These are phyloP conservation scores for Nothomitra cinnamomea DNA, from an alignment of 2,329 filamentous ascomycete genomes.

Conservation along the genomic window DNA sequence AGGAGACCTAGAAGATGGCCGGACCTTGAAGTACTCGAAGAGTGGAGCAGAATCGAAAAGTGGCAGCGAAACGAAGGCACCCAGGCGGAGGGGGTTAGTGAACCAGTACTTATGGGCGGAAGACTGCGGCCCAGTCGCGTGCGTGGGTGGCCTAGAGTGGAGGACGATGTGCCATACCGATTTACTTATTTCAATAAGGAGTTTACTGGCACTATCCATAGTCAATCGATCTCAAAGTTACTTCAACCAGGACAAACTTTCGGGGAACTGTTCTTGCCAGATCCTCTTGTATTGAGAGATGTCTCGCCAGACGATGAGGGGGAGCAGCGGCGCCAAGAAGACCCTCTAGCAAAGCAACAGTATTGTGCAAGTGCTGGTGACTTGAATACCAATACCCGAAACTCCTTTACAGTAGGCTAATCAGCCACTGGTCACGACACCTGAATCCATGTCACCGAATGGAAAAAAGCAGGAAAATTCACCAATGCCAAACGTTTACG, in stretches of 20 bases:
- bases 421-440: not conserved
- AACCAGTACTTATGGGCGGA: slow-evolving; percentile 83
- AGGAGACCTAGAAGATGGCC: slow-evolving; percentile 61
- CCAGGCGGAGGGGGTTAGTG: slow-evolving; percentile 78
- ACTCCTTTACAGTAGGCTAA: not conserved
- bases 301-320: slow-evolving; percentile 48
- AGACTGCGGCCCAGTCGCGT: slow-evolving; percentile 62
- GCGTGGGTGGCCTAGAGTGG: slow-evolving; percentile 66
- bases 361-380: not conserved
- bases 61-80: slow-evolving; percentile 69
- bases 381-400: not conserved
- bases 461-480: slow-evolving; percentile 13
- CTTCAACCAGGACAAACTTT: slow-evolving; percentile 75
- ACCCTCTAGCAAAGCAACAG: slow-evolving; percentile 6
- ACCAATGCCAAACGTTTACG: slow-evolving; percentile 32
- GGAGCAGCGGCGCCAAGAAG: slow-evolving; percentile 5
- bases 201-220: slow-evolving; percentile 88
- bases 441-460: not conserved
- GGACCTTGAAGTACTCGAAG: slow-evolving; percentile 65
- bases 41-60: slow-evolving; percentile 84
- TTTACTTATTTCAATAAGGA: slow-evolving; percentile 99
- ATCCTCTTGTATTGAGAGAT: slow-evolving; percentile 59
- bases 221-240: slow-evolving; percentile 84
- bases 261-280: slow-evolving; percentile 75
- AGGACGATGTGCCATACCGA: slow-evolving; percentile 80